Evolutionary conservation across 2,329 filamentous ascomycete genomes (phyloP).

Genomic region (Aspergillus thermomutatus): DNA sequence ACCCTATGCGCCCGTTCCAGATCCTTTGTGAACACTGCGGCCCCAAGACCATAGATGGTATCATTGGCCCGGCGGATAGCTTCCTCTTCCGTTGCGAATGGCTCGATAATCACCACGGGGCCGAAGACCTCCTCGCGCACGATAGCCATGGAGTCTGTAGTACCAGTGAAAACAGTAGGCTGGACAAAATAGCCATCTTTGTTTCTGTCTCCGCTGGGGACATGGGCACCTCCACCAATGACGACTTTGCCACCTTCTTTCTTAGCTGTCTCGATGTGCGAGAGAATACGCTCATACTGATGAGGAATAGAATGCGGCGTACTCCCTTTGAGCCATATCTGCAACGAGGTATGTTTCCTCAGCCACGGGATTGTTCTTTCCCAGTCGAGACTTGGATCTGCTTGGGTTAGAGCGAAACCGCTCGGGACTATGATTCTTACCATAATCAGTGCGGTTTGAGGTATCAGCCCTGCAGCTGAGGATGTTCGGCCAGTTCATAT

Average conservation of each 20-base stretch:
- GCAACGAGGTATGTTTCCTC: slow-evolving; percentile 45
- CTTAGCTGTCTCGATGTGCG: slow-evolving; percentile 69
- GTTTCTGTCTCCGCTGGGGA: slow-evolving; percentile 47
- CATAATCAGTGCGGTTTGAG: slow-evolving; percentile 26
- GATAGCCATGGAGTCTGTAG: slow-evolving; percentile 56
- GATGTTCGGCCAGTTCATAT: slow-evolving; percentile 45
- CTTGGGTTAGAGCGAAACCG: background rate
- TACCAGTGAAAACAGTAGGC: slow-evolving; percentile 58
- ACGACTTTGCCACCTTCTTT: slow-evolving; percentile 65
- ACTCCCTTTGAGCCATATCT: slow-evolving; percentile 36
- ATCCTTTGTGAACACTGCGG: slow-evolving; percentile 46
- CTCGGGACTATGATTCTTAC: slow-evolving; percentile 9
- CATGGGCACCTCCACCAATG: slow-evolving; percentile 56
- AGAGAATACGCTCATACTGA: slow-evolving; percentile 53
- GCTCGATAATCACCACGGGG: slow-evolving; percentile 57
- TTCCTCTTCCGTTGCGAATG: slow-evolving; percentile 59
- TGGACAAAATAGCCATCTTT: slow-evolving; percentile 64
- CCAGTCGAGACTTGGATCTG: slow-evolving; percentile 47
- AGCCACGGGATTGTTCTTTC: slow-evolving; percentile 50
- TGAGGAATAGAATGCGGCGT: slow-evolving; percentile 1
- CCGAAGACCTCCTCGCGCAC: slow-evolving; percentile 63
- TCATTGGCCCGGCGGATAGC: slow-evolving; percentile 59
- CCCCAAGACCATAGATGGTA: slow-evolving; percentile 38
- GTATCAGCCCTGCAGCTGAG: slow-evolving; percentile 24
- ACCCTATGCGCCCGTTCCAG: slow-evolving; percentile 60